Evolutionary conservation across 2,329 filamentous ascomycete species (phyloP), one percentile per base, ranked within the genome.

Genomic region (Ophidiomyces ophidiicola): DNA sequence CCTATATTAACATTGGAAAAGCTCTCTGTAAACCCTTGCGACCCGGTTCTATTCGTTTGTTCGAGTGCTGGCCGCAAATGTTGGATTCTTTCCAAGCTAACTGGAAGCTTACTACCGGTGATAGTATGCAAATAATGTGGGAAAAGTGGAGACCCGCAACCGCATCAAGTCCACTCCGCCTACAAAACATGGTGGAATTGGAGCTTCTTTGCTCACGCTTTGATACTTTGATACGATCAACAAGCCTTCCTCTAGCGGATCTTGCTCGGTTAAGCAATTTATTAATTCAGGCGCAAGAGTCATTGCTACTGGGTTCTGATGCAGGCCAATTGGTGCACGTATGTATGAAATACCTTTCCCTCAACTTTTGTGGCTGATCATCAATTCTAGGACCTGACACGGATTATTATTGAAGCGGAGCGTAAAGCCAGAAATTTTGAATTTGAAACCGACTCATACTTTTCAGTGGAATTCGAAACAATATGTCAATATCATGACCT

Each of bases 81-180:
- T 59, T 71, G 30, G 62, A 62, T 26, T 69, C 69, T 35, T 88
- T 93, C 52, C 69, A 73, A 17, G 70, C 74, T 11, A 77, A 75
- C 1, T 87, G 86, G 62, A 76, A 76, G 40, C 63, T 92, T 10
- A 76, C 68, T 0, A 86, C 80, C 2, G 86, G 85, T 0, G 64
- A 86, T 8, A 79, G 76, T 48, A 90, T 92, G 82, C 82, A 90
- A 53, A 57, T 64, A 6, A 68, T 93, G 4, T 93, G 87, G 88
- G 72, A 74, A 29, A 53, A 66, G 1, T 73, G 92, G 52, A 74
- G 81, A 38, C 83, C 86, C 21, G 53, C 52, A 7, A 71, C 69
- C 3, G 63, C 72, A 30, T 48, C 52, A 11, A 56, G 54, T 18
- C 48, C 54, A 37, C 44, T 48, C 5, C 58, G 62, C 40, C 43